Conservation (phyloP, 768 basidiomycete genomes). For the Dioszegia hungarica region DNA sequence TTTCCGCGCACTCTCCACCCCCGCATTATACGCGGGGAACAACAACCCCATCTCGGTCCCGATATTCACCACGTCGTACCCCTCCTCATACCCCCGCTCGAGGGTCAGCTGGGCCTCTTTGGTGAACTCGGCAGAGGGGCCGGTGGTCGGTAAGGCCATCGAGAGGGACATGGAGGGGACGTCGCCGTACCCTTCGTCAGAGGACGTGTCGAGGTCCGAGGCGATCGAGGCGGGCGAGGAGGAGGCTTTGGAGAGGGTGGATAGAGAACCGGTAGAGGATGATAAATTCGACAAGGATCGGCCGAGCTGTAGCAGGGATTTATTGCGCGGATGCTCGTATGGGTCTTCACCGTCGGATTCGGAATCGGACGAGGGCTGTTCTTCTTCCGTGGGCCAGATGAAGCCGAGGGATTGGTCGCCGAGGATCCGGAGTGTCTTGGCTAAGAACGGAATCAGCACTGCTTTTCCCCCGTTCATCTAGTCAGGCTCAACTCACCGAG, state of each 20-base stretch:
- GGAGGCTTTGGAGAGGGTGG: slow-evolving; percentile 42
- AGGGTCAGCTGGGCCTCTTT: slow-evolving; percentile 61
- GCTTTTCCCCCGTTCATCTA: background rate
- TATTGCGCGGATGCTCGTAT: slow-evolving; percentile 47
- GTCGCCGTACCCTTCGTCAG: slow-evolving; percentile 32
- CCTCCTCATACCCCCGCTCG: slow-evolving; percentile 85
- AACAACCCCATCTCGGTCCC: slow-evolving; percentile 91
- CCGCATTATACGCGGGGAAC: slow-evolving; percentile 93
- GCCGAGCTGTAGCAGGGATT: slow-evolving; percentile 44
- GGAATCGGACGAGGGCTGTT: slow-evolving; percentile 34
- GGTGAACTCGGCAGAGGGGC: slow-evolving; percentile 41
- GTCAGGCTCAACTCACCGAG: slow-evolving; percentile 10
- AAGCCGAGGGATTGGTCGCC: slow-evolving; percentile 72
- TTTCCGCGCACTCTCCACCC: slow-evolving; percentile 75
- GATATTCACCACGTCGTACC: slow-evolving; percentile 86
- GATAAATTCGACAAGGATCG: slow-evolving; percentile 36
- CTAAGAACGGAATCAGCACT: background rate
- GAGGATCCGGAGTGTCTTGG: slow-evolving; percentile 48
- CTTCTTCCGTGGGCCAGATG: slow-evolving; percentile 63
- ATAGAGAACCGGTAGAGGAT: slow-evolving; percentile 27
- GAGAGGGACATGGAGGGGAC: slow-evolving; percentile 23
- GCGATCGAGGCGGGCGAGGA: slow-evolving; percentile 33
- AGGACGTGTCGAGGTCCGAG: slow-evolving; percentile 38
- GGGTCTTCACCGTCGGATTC: slow-evolving; percentile 47
- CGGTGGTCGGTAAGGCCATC: slow-evolving; percentile 13